Base-by-base conservation (phyloP, 352 stramenopile genomes). In the Chrysophaeum taylorii region DNA sequence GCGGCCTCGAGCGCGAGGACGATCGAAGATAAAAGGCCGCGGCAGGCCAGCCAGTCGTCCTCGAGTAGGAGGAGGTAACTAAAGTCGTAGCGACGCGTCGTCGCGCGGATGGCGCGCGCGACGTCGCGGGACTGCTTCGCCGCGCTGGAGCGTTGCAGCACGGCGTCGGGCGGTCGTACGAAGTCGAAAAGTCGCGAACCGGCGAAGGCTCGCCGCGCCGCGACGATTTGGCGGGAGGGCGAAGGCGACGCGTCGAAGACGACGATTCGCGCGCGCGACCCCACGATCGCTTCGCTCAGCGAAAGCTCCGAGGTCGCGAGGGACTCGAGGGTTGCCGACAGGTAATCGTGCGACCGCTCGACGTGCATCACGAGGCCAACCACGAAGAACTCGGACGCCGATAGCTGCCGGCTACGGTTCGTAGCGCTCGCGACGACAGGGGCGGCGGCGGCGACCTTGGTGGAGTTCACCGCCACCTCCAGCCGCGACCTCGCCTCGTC, bases 21-120 rank as follows among this genome's bases (percentile, higher is more conserved):
- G 7, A 66, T 23, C 2, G 9, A 23, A 7, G 5, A 18, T 16
- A 66, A 36, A 9, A 33, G 15, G 33, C 36, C 36, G 33, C 2
- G 57, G 52, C 52, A 63, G 27, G 57, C 57, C 33, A 66, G 14
- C 57, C 57, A 66, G 57, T 66, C 57, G 57, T 66, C 57, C 35
- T 66, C 57, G 18, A 66, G 57, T 16, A 66, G 57, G 2, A 66
- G 9, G 33, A 36, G 33, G 33, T 66, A 63, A 12, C 12, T 9
- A 31, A 63, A 63, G 52, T 39, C 27, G 5, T 38, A 23, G 33
- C 2, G 14, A 4, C 27, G 57, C 18, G 45, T 57, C 12, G 45
- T 9, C 33, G 35, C 33, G 12, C 18, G 57, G 12, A n/a, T 42
- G 12, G 21, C 36, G 5, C 33, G 33, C 2, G 31, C 57, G 57